Base-by-base conservation (phyloP, 257 asterid genomes). In the Cinchona pubescens region DNA sequence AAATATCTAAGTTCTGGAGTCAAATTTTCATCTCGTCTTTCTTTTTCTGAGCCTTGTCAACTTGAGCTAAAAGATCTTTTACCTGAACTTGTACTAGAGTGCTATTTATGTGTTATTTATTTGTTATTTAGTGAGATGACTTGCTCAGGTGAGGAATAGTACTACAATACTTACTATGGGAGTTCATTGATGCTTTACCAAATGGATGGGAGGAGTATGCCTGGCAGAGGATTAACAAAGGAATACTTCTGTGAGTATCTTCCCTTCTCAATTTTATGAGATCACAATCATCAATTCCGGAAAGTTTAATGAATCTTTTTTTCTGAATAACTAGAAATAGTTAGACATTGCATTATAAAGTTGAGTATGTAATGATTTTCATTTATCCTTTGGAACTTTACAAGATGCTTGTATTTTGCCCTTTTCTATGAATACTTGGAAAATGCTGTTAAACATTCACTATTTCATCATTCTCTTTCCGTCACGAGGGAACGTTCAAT, bases 161-260 rank as follows among this genome's bases (percentile, higher is more conserved):
- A 95, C 96, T 59, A 89, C 97, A 19, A 68, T 95, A 84, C 89
- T 95, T 77, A 89, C 98, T 23, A 90, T n/a, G 88, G 74, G 99
- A 95, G 83, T 95, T 84, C 85, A 90, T 95, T 79, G 99, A 95
- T 84, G 88, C 92, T 81, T 84, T 95, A 81, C 99, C 99, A 73
- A 87, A 88, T 77, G 99, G 99, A 78, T 95, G 99, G 98, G 95
- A 91, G 85, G 94, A 95, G 37, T 95, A 91, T 85, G 97, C 99
- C 72, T 92, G 97, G 99, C 85, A 42, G 81, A 92, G 99, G 87
- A 92, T 95, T 78, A 95, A 95, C 75, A 95, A 95, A 85, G 98
- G 98, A 82, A 82, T 87, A 58, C 92, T 81, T 69, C 84, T 95
- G 99, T 95, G 84, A 95, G 98, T 81, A 78, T 83, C 62, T 71